Evolutionary conservation across 768 basidiomycete species (phyloP).

Genomic region (Tubosaeta sp.): DNA sequence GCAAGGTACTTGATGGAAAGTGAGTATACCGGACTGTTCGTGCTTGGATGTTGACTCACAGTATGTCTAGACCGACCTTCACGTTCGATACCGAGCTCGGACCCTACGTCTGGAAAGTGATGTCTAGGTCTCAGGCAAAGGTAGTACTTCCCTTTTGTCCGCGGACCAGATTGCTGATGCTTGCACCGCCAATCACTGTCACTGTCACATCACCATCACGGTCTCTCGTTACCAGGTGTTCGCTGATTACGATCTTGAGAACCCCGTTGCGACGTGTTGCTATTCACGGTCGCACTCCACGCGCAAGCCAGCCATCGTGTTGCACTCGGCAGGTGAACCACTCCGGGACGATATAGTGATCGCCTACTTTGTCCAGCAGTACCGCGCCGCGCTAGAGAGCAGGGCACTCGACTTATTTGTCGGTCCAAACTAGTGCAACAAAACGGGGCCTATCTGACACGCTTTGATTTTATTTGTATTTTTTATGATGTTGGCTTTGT

Average conservation of each 20-base stretch:
- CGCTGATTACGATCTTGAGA: constrained; percentile 21
- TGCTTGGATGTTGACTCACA: not conserved
- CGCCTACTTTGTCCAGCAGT: constrained; percentile 25
- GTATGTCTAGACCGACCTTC: constrained; percentile 11
- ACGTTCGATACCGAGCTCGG: constrained; percentile 22
- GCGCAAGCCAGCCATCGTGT: constrained; percentile 17
- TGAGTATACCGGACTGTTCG: constrained; percentile 6
- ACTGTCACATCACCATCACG: not conserved
- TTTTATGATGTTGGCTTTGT: not conserved
- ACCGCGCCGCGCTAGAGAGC: constrained; percentile 22
- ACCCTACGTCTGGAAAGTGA: constrained; percentile 24
- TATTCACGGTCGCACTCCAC: constrained; percentile 6
- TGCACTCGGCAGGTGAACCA: constrained; percentile 22
- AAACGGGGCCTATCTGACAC: not conserved
- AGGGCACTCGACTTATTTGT: constrained; percentile 25
- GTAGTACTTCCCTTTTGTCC: constrained; percentile 3
- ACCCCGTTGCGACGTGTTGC: constrained; percentile 20
- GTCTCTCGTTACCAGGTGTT: constrained; percentile 16
- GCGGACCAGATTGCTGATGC: not conserved
- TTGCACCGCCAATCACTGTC: not conserved
- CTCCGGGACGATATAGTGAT: constrained; percentile 29
- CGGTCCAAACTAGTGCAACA: constrained; percentile 9
- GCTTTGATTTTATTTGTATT: not conserved
- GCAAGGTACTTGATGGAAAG: constrained; percentile 21
- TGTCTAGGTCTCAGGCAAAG: constrained; percentile 22